These are phyloP conservation scores for Nicotiana noctiflora DNA, from an alignment of 257 asterid genomes.

Conservation along the genomic window DNA sequence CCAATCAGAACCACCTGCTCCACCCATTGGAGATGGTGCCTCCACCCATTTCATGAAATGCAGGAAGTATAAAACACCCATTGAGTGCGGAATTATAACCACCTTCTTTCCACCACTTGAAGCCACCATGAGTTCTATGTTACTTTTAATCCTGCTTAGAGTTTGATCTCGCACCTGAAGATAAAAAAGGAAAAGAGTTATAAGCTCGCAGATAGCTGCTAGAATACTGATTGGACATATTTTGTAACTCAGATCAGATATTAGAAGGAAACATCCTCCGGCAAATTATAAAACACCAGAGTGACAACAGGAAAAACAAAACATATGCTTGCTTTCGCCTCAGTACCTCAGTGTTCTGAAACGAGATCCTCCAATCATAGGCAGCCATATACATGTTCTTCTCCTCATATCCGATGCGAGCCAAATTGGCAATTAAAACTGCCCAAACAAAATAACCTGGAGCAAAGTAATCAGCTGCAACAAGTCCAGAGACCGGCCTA, in stretches of 20 bases:
- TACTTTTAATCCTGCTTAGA: conserved; percentile 70
- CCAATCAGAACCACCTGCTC: conserved; percentile 87
- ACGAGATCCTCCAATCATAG: conserved; percentile 84
- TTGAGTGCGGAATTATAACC: conserved; percentile 77
- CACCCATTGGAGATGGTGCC: conserved; percentile 72
- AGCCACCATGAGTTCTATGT: conserved; percentile 71
- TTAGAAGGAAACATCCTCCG: background rate
- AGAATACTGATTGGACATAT: background rate
- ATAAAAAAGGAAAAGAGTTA: background rate
- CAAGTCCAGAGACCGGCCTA: conserved; percentile 81
- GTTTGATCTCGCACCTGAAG: conserved; percentile 74
- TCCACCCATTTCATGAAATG: conserved; percentile 95
- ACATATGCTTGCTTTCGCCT: background rate
- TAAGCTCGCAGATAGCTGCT: too few species aligned
- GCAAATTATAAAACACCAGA: background rate
- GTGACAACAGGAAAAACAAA: background rate
- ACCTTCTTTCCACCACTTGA: conserved; percentile 66
- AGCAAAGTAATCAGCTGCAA: conserved; percentile 82
- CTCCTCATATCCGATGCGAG: conserved; percentile 83
- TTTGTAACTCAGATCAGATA: background rate
- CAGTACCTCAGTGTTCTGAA: conserved; percentile 76
- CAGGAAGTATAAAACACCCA: conserved; percentile 77
- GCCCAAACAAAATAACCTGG: conserved; percentile 90
- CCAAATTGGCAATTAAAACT: conserved; percentile 73
- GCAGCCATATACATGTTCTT: conserved; percentile 87